Evolutionary conservation across 1,139 yeast genomes (phyloP).

Genomic region (Nematodospora anomalae): DNA sequence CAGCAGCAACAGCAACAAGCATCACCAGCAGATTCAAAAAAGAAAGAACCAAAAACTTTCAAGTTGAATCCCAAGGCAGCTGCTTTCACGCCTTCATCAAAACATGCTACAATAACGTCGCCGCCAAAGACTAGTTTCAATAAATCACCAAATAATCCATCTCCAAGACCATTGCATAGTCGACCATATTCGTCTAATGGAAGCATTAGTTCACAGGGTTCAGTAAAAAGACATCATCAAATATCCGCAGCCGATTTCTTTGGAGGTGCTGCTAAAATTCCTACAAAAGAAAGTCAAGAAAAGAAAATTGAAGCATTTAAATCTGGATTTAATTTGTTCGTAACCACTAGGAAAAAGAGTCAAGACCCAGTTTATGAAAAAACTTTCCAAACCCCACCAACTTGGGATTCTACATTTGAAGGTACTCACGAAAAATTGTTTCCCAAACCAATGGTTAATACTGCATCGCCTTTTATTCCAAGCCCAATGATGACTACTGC

Average conservation of each 20-base stretch:
- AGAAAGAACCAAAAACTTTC: conserved; percentile 62
- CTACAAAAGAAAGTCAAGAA: conserved; percentile 43
- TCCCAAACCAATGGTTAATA: conserved; percentile 29
- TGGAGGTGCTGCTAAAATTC: conserved; percentile 49
- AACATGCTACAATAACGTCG: conserved; percentile 25
- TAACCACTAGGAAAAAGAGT: conserved; percentile 37
- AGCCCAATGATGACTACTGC: conserved; percentile 34
- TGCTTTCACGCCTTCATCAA: conserved; percentile 60
- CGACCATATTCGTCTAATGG: conserved; percentile 32
- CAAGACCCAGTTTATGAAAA: conserved; percentile 47
- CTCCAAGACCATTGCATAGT: conserved; percentile 33
- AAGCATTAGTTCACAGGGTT: conserved; percentile 18
- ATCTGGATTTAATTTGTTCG: conserved; percentile 59
- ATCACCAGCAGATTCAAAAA: conserved; percentile 28
- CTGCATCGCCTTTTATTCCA: conserved; percentile 31
- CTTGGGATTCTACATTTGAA: conserved; percentile 68
- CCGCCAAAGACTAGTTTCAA: conserved; percentile 29
- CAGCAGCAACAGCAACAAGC: conserved; percentile 16
- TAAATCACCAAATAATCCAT: conserved; percentile 32
- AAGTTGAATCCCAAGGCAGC: conserved; percentile 73
- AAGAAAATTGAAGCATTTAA: conserved; percentile 39
- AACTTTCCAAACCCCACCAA: conserved; percentile 76
- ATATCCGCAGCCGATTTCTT: conserved; percentile 48
- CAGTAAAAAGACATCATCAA: conserved; percentile 40
- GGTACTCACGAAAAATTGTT: conserved; percentile 51